Evolutionary conservation across 2,329 filamentous ascomycete species (phyloP).

Genomic region (Xylariales sp.): DNA sequence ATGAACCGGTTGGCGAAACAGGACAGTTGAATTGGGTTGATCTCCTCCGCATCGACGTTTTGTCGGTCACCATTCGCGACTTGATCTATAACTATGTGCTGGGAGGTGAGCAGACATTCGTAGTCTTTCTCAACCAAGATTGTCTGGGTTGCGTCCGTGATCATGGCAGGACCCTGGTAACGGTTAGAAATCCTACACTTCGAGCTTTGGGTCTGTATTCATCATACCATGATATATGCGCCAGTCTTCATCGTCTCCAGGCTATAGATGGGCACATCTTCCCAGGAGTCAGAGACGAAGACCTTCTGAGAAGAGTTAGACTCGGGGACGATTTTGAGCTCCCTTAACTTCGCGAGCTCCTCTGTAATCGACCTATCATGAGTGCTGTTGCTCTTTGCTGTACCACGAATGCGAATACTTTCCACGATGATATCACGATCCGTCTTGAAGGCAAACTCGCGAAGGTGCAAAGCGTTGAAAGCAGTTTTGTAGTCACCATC

Average conservation of each 20-base stretch:
- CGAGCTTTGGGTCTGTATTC: too few relatives aligned
- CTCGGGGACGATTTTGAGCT: too few relatives aligned
- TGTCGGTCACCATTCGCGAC: slow-evolving; percentile 41
- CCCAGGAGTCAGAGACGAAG: too few relatives aligned
- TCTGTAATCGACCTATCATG: too few relatives aligned
- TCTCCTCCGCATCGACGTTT: slow-evolving; percentile 47
- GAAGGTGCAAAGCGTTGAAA: slow-evolving; percentile 8
- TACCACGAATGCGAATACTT: slow-evolving; percentile 3
- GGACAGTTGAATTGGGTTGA: slow-evolving; percentile 70
- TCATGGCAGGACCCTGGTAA: slow-evolving; percentile 17
- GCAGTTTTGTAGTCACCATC: slow-evolving; percentile 9
- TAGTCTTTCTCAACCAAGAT: slow-evolving; percentile 32
- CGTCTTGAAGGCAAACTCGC: slow-evolving; percentile 9
- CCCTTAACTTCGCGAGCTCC: too few relatives aligned
- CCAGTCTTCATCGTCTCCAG: too few relatives aligned
- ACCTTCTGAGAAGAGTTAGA: too few relatives aligned
- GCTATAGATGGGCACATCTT: too few relatives aligned
- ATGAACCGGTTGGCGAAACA: slow-evolving; percentile 80
- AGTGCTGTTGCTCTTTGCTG: slow-evolving; percentile 11
- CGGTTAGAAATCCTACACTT: too few relatives aligned
- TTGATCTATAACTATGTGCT: slow-evolving; percentile 31
- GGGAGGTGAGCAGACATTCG: slow-evolving; percentile 27
- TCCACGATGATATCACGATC: slow-evolving; percentile 4
- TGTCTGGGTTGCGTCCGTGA: slow-evolving; percentile 18
- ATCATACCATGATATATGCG: too few relatives aligned